phyloP scores from a whole-genome alignment of 345 rosid species.

The Dipteronia dyeriana region DNA sequence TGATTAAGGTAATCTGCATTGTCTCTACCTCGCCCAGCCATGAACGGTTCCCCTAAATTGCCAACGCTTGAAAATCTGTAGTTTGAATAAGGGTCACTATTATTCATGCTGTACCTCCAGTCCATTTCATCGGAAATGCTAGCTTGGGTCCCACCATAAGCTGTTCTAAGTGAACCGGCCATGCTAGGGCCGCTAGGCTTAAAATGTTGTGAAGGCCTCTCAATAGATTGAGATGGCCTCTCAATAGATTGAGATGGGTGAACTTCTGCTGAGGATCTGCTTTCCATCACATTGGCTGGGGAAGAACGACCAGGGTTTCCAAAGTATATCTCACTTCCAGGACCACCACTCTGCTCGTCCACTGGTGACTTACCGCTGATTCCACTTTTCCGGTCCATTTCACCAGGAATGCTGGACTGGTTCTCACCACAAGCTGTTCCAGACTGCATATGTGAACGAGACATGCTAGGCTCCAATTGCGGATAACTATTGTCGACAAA shows the following conservation, averaged over 20 bases:
- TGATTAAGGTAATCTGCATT: constrained; percentile 22
- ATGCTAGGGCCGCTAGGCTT: background rate
- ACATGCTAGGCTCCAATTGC: background rate
- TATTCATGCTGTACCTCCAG: constrained; percentile 27
- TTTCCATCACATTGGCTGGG: constrained; percentile 21
- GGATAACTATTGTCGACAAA: background rate
- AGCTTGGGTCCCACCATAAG: constrained; percentile 31
- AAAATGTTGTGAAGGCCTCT: background rate
- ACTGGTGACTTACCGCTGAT: constrained; percentile 27
- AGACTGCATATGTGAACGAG: background rate
- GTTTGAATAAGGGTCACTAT: constrained; percentile 21
- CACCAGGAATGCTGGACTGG: constrained; percentile 29
- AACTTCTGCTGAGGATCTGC: constrained; percentile 28
- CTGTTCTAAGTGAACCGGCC: constrained; percentile 24
- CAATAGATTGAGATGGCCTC: constrained; percentile 11
- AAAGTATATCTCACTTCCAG: constrained; percentile 25
- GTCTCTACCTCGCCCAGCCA: constrained; percentile 20
- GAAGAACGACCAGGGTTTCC: constrained; percentile 15
- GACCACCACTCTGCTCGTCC: constrained; percentile 29
- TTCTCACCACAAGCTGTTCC: constrained; percentile 18
- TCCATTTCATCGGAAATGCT: constrained; percentile 36
- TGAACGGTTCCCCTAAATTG: constrained; percentile 31
- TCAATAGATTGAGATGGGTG: constrained; percentile 12
- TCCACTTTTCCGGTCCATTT: constrained; percentile 30
- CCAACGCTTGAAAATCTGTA: constrained; percentile 28